Evolutionary conservation across 148 eudicot genomes (phyloP).

Genomic region (Rhododendron kiyosumense): DNA sequence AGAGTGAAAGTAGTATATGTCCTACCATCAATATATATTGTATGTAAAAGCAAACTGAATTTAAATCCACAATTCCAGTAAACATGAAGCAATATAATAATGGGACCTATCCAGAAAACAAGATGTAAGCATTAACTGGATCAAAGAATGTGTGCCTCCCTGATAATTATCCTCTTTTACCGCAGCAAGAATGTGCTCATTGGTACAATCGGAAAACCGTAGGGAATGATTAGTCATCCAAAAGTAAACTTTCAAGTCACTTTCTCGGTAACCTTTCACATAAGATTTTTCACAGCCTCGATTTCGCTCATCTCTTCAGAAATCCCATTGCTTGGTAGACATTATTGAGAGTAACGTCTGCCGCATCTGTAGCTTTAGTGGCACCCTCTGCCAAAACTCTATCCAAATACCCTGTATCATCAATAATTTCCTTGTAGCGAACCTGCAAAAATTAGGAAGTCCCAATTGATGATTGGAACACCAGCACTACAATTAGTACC

Average conservation of each 20-base stretch:
- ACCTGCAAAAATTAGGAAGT: slow-evolving; percentile 34
- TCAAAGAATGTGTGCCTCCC: slow-evolving; percentile 1
- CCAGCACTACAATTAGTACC: background rate
- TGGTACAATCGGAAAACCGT: background rate
- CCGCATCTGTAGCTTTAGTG: slow-evolving; percentile 63
- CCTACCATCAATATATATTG: background rate
- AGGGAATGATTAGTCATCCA: background rate
- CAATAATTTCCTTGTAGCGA: slow-evolving; percentile 66
- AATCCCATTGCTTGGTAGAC: slow-evolving; percentile 97
- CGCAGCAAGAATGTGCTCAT: slow-evolving; percentile 14
- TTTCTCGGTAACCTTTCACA: slow-evolving; percentile 10
- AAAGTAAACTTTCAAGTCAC: background rate
- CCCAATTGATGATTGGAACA: background rate
- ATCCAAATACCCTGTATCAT: slow-evolving; percentile 66
- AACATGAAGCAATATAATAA: background rate
- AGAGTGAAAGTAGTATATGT: background rate
- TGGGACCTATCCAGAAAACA: background rate
- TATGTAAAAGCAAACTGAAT: background rate
- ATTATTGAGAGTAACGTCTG: slow-evolving; percentile 62
- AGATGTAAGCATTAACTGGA: background rate
- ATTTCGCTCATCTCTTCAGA: slow-evolving; percentile 45
- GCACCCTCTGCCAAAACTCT: slow-evolving; percentile 75
- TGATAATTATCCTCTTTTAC: background rate
- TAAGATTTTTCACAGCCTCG: background rate
- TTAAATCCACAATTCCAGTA: background rate